These are phyloP conservation scores for Rhizopus sp. DNA, from an alignment of 371 early-diverging fungal species.

Conservation along the genomic window DNA sequence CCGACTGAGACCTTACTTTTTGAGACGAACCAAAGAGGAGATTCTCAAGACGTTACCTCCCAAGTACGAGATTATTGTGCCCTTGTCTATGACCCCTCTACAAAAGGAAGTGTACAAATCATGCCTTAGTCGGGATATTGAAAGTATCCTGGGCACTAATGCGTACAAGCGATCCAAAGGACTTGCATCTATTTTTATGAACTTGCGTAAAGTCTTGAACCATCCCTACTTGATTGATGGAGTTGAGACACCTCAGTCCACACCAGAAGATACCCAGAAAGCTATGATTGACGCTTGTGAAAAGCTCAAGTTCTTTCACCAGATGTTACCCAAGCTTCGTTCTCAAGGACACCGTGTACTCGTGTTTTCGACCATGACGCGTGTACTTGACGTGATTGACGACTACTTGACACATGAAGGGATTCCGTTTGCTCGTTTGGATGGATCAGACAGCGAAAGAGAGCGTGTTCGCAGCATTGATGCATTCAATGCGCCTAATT, in stretches of 20 bases:
- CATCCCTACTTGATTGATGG: slow-evolving; percentile 76
- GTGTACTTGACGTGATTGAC: slow-evolving; percentile 64
- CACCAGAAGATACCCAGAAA: slow-evolving; percentile 42
- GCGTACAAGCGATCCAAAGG: slow-evolving; percentile 31
- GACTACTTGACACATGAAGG: slow-evolving; percentile 66
- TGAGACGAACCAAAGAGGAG: slow-evolving; percentile 89
- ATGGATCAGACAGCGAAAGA: slow-evolving; percentile 71
- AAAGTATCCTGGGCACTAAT: slow-evolving; percentile 32
- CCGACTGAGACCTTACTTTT: slow-evolving; percentile 79
- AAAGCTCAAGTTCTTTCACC: slow-evolving; percentile 71
- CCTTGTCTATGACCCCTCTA: slow-evolving; percentile 73
- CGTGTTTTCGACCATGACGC: slow-evolving; percentile 77
- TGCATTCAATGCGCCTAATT: slow-evolving; percentile 76
- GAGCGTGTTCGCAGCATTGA: slow-evolving; percentile 80
- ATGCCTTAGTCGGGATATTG: slow-evolving; percentile 56
- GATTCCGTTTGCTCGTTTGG: slow-evolving; percentile 72
- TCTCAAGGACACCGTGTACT: slow-evolving; percentile 66
- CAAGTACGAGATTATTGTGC: slow-evolving; percentile 87
- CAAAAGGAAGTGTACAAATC: slow-evolving; percentile 84
- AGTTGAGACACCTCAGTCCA: slow-evolving; percentile 40
- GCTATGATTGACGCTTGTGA: slow-evolving; percentile 67
- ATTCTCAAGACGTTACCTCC: slow-evolving; percentile 87
- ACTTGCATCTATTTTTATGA: slow-evolving; percentile 58
- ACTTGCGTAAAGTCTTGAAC: slow-evolving; percentile 71
- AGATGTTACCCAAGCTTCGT: slow-evolving; percentile 63